Base-by-base conservation (phyloP, 2,329 filamentous ascomycete genomes). In the Penicillium thymicola region DNA sequence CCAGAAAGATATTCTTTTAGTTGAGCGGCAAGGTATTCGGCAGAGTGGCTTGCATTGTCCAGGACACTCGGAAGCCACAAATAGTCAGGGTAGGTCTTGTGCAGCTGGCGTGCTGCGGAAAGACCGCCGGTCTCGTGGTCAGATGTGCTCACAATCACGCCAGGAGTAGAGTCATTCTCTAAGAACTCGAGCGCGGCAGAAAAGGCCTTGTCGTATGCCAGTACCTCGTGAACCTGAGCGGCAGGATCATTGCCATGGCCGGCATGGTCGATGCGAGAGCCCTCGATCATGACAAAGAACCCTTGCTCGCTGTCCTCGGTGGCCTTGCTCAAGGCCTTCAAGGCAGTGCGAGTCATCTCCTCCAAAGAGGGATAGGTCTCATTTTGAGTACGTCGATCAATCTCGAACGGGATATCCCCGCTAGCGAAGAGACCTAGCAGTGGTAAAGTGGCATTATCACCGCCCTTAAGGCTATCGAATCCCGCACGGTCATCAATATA, bases 231-330 rank as follows among this genome's bases (percentile, higher is more conserved):
- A 11, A 93, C 90, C 69, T 94, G 90, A 0, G 90, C 89, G 10
- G 88, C 89, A 0, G 90, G 89, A 66, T 94, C 90, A 65, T 94
- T 94, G 61, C 83, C 84, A 70, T 94, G 90, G 7, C 92, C 94
- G 4, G 94, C 93, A 71, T 99, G 94, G 69, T 99, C 94, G 67
- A 99, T 97, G 41, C 94, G 84, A 67, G 90, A 96, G 5, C 92
- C 94, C 75, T 99, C 94, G 59, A 99, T 95, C 93, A 99, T 96
- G 66, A 99, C 80, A 76, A 99, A 99, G 80, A 97, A 99, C 5
- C 94, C 94, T 74, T 95, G 86, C 41, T 97, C 91, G 60, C 85
- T 91, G 69, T 92, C 81, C 68, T 84, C 81, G 0, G 94, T 97
- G 0, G 92, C 94, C 57, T 86, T 85, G 60, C 89, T 88, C 25